Base-by-base conservation (phyloP, 2,329 filamentous ascomycete species). In the Fusarium liriodendri region DNA sequence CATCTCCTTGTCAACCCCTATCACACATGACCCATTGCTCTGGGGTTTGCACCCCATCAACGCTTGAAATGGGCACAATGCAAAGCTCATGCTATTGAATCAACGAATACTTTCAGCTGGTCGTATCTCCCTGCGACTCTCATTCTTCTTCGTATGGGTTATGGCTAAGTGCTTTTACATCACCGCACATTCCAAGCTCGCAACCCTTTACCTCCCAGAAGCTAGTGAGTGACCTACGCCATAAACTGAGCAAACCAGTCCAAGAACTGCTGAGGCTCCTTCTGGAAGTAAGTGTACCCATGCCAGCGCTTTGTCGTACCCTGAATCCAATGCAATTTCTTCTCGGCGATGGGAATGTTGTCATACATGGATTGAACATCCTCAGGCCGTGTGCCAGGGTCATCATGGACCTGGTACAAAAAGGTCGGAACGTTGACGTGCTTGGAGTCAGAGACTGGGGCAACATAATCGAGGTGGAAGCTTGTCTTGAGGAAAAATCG, bases 301-400 rank as follows among this genome's bases (percentile, higher is more conserved):
- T 66, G 45, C 64, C 68, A 73, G 0, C 71, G 58, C 61, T 66
- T 74, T 0, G 61, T 57, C 0, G 71, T 74, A 0, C 64, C 68
- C 16, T 69, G 35, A 32, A 73, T 69, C 71, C 71, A 73, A 3
- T 63, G 64, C 45, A 73, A 5, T 32, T 69, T 74, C 52, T 73
- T 73, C 2, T 74, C 71, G 1, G 52, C 6, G 0, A 74, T 61
- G 0, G 71, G 68, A 0, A 73, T 73, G 8, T 72, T 74, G 2
- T 74, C 71, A 11, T 74, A 74, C 1, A 72, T 52, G 18, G 71
- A 60, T 45, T 74, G 71, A 1, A 73, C 71, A 27, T 73, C 71
- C 8, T 63, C 47, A 6, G 71, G 64, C 1, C 33, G 71, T 16
- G 71, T 74, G 3, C 25, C 52, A 20, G 61, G 38, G 18, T 74